Conservation (phyloP, 192 early-diverging fungal species). For the Coemansia furcata region DNA sequence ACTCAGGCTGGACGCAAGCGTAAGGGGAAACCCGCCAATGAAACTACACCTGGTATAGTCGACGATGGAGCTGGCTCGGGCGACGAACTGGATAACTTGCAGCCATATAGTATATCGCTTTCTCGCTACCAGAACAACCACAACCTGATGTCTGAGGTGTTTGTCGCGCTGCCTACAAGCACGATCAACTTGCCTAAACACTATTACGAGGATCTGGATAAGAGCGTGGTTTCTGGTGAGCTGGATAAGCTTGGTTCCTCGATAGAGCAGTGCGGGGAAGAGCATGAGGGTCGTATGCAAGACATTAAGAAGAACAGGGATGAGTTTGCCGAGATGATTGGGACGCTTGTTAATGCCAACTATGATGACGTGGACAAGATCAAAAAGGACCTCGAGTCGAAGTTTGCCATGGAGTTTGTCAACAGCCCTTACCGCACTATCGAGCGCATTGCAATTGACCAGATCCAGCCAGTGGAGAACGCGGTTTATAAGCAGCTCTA, state of each 20-base stretch:
- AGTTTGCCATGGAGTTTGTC: slow-evolving; percentile 48
- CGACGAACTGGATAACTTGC: slow-evolving; percentile 37
- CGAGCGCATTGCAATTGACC: slow-evolving; percentile 27
- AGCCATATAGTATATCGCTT: slow-evolving; percentile 37
- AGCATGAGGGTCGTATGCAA: slow-evolving; percentile 14
- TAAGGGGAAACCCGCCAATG: slow-evolving; percentile 16
- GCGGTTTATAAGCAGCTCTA: slow-evolving; percentile 49
- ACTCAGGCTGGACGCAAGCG: slow-evolving; percentile 21
- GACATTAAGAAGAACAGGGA: slow-evolving; percentile 10
- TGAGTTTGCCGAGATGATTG: slow-evolving; percentile 30
- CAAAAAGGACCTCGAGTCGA: slow-evolving; percentile 12
- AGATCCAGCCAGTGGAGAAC: slow-evolving; percentile 24
- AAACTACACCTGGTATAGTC: neutral
- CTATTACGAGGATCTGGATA: slow-evolving; percentile 30
- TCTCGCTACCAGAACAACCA: slow-evolving; percentile 50
- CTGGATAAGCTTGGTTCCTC: slow-evolving; percentile 8
- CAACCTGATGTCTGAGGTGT: slow-evolving; percentile 46
- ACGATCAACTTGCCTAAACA: slow-evolving; percentile 30
- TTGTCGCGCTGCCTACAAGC: slow-evolving; percentile 47
- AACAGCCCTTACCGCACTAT: slow-evolving; percentile 36
- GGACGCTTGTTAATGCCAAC: slow-evolving; percentile 12
- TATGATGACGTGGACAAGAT: slow-evolving; percentile 19
- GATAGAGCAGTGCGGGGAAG: slow-evolving; percentile 20
- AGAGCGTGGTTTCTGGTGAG: neutral
- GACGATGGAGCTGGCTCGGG: slow-evolving; percentile 21